Evolutionary conservation across 352 stramenopile species (phyloP).

Genomic region (Phytophthora idaei): DNA sequence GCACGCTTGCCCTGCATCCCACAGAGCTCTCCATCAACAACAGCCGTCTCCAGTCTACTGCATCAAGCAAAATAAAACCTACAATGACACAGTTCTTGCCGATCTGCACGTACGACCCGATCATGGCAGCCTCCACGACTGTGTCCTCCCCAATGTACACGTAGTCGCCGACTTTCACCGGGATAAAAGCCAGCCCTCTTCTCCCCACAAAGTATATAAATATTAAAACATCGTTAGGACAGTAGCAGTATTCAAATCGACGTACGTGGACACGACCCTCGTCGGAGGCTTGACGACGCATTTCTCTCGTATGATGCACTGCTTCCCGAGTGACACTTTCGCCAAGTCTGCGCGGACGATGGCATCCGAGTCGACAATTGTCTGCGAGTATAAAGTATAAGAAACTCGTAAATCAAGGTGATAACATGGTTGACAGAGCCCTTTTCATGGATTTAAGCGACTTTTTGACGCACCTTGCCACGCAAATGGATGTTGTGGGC

Average conservation of each 20-base stretch:
- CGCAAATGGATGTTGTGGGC: slow-evolving; percentile 80
- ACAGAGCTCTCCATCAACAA: neutral
- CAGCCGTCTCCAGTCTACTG: neutral
- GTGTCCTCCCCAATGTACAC: slow-evolving; percentile 78
- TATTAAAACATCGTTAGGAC: neutral
- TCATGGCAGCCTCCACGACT: slow-evolving; percentile 84
- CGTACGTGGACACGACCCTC: slow-evolving; percentile 66
- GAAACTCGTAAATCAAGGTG: neutral
- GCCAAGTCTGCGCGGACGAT: slow-evolving; percentile 85
- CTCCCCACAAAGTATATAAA: slow-evolving; percentile 10
- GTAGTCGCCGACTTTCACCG: slow-evolving; percentile 83
- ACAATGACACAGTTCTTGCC: slow-evolving; percentile 89
- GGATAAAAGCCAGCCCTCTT: slow-evolving; percentile 82
- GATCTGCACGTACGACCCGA: slow-evolving; percentile 86
- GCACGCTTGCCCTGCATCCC: slow-evolving; percentile 66
- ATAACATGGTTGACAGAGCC: neutral
- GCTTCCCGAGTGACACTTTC: slow-evolving; percentile 82
- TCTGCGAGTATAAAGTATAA: slow-evolving; percentile 32
- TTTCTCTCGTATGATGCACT: slow-evolving; percentile 74
- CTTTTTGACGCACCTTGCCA: slow-evolving; percentile 50
- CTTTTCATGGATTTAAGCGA: neutral
- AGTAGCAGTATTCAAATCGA: slow-evolving; percentile 4
- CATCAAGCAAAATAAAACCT: slow-evolving; percentile 22
- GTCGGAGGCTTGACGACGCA: slow-evolving; percentile 79
- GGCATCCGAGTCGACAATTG: slow-evolving; percentile 71